phyloP scores from a whole-genome alignment of 345 rosid species.

The Corymbia maculata region DNA sequence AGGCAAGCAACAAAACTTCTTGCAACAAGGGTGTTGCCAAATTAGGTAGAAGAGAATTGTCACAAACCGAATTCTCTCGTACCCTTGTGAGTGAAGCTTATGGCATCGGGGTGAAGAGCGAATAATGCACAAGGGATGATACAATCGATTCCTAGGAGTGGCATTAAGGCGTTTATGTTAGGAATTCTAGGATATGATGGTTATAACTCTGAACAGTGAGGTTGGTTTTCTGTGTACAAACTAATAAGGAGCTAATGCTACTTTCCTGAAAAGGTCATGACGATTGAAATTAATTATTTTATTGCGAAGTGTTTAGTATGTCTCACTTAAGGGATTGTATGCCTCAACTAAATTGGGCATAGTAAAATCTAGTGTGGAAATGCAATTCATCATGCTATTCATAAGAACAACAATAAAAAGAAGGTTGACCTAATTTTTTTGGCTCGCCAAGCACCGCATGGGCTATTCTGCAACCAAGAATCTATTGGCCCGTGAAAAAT shows the following conservation, averaged over 20 bases:
- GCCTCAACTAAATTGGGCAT: accelerated
- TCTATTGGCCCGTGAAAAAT: not conserved
- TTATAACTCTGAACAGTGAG: not conserved
- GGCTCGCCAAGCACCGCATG: accelerated
- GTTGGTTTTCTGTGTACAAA: not conserved
- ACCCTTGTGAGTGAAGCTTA: not conserved
- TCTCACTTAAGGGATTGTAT: not conserved
- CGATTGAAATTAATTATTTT: too few relatives aligned
- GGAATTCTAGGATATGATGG: not conserved
- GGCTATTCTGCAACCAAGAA: not conserved
- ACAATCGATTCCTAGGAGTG: not conserved
- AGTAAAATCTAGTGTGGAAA: too few relatives aligned
- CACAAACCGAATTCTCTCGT: not conserved
- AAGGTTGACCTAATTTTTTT: too few relatives aligned
- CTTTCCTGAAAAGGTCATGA: not conserved
- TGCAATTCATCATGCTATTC: too few relatives aligned
- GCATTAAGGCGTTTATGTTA: not conserved
- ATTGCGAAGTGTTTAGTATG: too few relatives aligned
- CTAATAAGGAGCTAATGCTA: accelerated
- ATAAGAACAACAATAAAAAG: not conserved
- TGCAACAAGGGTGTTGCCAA: not conserved
- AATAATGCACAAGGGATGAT: not conserved
- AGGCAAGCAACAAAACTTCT: not conserved
- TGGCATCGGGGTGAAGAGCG: not conserved
- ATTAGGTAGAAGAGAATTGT: accelerated